These are phyloP conservation scores for Botrytis galanthina DNA, from an alignment of 2,329 filamentous ascomycete genomes.

Conservation along the genomic window DNA sequence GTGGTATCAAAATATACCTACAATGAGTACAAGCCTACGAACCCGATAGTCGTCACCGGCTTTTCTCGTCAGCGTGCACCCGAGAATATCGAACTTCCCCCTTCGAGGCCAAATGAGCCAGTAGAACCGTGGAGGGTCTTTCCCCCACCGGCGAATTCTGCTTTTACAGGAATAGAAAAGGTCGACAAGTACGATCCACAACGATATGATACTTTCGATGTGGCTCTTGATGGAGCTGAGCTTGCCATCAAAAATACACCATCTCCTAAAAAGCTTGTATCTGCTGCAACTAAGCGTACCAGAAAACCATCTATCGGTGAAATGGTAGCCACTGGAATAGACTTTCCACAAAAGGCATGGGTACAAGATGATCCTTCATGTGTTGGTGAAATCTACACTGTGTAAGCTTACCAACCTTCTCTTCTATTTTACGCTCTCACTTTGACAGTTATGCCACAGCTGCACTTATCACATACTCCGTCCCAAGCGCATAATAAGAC, in stretches of 20 bases:
- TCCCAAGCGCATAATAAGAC: neutral
- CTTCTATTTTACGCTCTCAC: neutral
- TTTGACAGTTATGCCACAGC: neutral
- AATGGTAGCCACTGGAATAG: conserved; percentile 10
- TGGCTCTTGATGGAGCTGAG: conserved; percentile 15
- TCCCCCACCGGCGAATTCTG: conserved; percentile 7
- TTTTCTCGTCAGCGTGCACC: neutral
- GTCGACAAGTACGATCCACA: conserved; percentile 11
- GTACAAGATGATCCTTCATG: conserved; percentile 9
- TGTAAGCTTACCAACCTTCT: neutral
- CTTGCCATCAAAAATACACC: conserved; percentile 5
- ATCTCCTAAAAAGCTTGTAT: neutral
- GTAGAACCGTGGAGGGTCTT: conserved; percentile 3
- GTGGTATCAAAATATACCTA: neutral
- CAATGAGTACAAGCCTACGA: neutral
- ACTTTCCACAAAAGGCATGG: conserved; percentile 18
- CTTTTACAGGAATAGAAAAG: conserved; percentile 6
- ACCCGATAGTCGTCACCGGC: neutral
- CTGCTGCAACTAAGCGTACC: neutral
- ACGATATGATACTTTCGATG: conserved; percentile 6
- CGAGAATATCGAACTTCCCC: conserved; percentile 8
- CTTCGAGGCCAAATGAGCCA: conserved; percentile 6
- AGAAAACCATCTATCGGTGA: neutral
- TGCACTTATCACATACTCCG: neutral
- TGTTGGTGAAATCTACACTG: conserved; percentile 15